Base-by-base conservation (phyloP, 768 basidiomycete species). In the Suillus brevipes region DNA sequence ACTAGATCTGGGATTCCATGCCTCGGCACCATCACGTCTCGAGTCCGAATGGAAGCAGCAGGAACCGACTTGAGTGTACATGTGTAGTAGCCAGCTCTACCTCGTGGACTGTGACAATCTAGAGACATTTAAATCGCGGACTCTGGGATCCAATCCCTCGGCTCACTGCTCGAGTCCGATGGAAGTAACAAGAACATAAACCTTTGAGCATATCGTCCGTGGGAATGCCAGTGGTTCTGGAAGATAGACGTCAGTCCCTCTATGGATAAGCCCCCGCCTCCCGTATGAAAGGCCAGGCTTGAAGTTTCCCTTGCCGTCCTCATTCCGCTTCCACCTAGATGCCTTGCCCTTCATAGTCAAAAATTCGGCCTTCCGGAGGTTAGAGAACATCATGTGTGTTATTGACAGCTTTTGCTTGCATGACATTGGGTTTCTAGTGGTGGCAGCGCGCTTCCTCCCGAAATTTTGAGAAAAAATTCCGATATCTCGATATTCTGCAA, bases 401-500 rank as follows among this genome's bases (percentile, higher is more conserved):
- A 78, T 98, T 99, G 83, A 99, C 99, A 63, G 97, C 95, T 74
- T 97, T 97, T 5, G 94, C 92, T 69, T 93, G 89, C 64, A 97
- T 86, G 74, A 97, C 95, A 66, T 91, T 91, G 0, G 93, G 92
- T 71, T 92, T 95, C 76, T 97, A 96, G 77, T 97, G 98, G 80
- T 97, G 95, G 71, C 97, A 98, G 43, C 96, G 90, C 7, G 97
- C 97, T 78, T 99, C 97, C 77, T 99, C 97, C 56, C 97, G 89
- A 37, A 99, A 87, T 78, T 36, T 99, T 99, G 64, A 99, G 82
- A 83, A 99, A 99, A 1, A 97, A 97, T 75, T 99, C 97, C 3
- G 97, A 97, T 66, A 99, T 99, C 79, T 99, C 97, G 77, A 99
- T 99, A 75, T 99, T 99, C 25, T 97, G 97, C 25, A 99, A 82